Evolutionary conservation across 495 filamentous ascomycete genomes (phyloP).

Genomic region (Chlorociboria aeruginascens): DNA sequence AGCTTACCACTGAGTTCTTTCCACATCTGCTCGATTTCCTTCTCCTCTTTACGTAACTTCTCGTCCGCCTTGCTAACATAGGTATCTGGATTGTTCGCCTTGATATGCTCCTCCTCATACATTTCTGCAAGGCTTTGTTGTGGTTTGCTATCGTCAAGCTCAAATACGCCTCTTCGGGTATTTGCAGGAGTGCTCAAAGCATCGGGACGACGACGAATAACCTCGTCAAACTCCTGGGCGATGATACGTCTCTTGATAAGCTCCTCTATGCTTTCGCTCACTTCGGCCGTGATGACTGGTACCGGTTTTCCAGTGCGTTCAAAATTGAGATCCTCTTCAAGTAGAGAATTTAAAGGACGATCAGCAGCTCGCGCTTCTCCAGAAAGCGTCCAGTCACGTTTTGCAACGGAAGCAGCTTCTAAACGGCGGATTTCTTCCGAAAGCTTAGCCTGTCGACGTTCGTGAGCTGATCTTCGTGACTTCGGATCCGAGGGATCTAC

Average conservation of each 20-base stretch:
- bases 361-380: conserved; percentile 79
- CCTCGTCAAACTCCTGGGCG: conserved; percentile 85
- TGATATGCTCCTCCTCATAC: conserved; percentile 86
- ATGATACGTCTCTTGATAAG: conserved; percentile 91
- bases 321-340: conserved; percentile 93
- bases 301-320: conserved; percentile 93
- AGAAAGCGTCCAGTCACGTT: conserved; percentile 79
- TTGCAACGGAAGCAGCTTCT: conserved; percentile 80
- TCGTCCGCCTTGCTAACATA: conserved; percentile 74
- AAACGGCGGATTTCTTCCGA: conserved; percentile 82
- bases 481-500: conserved; percentile 42
- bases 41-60: conserved; percentile 68
- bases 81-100: conserved; percentile 60
- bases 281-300: conserved; percentile 86
- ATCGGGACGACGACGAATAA: conserved; percentile 70
- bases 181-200: conserved; percentile 39
- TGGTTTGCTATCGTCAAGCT: conserved; percentile 78
- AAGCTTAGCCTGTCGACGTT: conserved; percentile 74
- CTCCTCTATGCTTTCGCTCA: conserved; percentile 84
- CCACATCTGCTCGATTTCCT: conserved; percentile 79
- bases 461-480: conserved; percentile 60
- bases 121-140: conserved; percentile 81
- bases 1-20: conserved; percentile 66
- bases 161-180: conserved; percentile 53
- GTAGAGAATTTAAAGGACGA: conserved; percentile 77